phyloP scores from a whole-genome alignment of 228 moss, liverwort and hornwort species.

The Sphagnum fallax region DNA sequence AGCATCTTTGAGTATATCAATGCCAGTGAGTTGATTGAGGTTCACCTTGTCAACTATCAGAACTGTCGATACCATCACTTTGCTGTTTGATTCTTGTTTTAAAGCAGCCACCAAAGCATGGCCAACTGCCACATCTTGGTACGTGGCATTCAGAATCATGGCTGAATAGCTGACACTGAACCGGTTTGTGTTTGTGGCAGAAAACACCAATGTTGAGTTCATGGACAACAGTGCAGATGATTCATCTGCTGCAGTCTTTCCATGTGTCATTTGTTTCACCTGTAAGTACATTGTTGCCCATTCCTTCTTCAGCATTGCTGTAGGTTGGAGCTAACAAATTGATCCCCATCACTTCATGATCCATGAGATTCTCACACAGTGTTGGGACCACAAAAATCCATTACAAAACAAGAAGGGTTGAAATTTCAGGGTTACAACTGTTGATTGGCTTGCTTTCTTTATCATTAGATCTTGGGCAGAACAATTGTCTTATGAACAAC shows the following conservation, averaged over 20 bases:
- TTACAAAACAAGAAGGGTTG: background rate
- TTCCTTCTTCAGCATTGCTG: too few species aligned
- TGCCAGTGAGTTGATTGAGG: slow-evolving; percentile 9
- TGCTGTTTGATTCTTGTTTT: slow-evolving; percentile 13
- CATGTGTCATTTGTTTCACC: too few species aligned
- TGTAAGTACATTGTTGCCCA: too few species aligned
- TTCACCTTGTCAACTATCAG: slow-evolving; percentile 10
- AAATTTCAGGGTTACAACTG: too few species aligned
- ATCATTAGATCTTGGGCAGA: too few species aligned
- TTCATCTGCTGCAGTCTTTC: too few species aligned
- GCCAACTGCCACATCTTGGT: slow-evolving; percentile 12
- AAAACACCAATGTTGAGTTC: slow-evolving; percentile 25
- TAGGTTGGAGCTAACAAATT: too few species aligned
- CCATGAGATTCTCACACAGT: slow-evolving; percentile 8
- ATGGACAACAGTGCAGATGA: slow-evolving; percentile 18
- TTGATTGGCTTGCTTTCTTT: too few species aligned
- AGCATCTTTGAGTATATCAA: slow-evolving; percentile 16
- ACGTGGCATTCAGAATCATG: slow-evolving; percentile 21
- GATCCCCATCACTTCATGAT: slow-evolving; percentile 10
- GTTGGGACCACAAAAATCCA: background rate
- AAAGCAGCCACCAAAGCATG: slow-evolving; percentile 10
- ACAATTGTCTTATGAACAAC: too few species aligned
- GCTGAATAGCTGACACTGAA: slow-evolving; percentile 24
- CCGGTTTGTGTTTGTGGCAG: slow-evolving; percentile 19
- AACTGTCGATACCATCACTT: slow-evolving; percentile 14